phyloP scores from a whole-genome alignment of 768 basidiomycete species.

The Collybia nuda region DNA sequence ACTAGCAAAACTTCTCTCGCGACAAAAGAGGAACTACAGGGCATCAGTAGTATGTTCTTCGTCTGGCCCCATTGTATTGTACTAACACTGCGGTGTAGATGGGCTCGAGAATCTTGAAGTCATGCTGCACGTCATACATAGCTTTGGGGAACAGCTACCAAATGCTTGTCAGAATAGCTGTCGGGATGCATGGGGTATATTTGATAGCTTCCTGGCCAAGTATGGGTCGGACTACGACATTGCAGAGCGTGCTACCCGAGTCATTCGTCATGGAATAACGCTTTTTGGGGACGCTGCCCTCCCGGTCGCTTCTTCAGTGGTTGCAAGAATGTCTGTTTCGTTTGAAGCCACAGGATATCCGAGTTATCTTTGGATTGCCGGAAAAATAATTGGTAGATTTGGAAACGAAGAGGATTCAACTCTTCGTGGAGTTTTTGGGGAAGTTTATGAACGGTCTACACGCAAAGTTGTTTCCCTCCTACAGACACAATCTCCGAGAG shows the following conservation, averaged over 20 bases:
- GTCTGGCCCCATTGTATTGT: neutral
- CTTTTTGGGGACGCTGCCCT: slow-evolving; percentile 74
- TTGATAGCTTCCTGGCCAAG: slow-evolving; percentile 78
- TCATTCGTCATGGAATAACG: slow-evolving; percentile 79
- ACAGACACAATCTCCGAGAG: slow-evolving; percentile 63
- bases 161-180: slow-evolving; percentile 75
- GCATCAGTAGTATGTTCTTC: slow-evolving; percentile 59
- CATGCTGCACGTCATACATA: slow-evolving; percentile 83
- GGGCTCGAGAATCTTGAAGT: slow-evolving; percentile 89
- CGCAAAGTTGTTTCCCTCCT: slow-evolving; percentile 67
- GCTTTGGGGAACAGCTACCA: slow-evolving; percentile 84
- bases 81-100: slow-evolving; percentile 41
- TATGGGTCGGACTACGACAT: slow-evolving; percentile 76
- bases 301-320: slow-evolving; percentile 65
- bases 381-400: slow-evolving; percentile 80
- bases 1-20: slow-evolving; percentile 51
- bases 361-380: slow-evolving; percentile 92
- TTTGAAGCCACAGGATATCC: slow-evolving; percentile 84
- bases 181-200: slow-evolving; percentile 78
- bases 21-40: slow-evolving; percentile 70
- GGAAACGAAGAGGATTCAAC: slow-evolving; percentile 60
- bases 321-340: slow-evolving; percentile 71
- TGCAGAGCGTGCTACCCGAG: slow-evolving; percentile 81
- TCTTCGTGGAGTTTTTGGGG: slow-evolving; percentile 57
- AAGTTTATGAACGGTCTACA: slow-evolving; percentile 76